Evolutionary conservation across 345 rosid genomes (phyloP).

Genomic region (Nephelium lappaceum): DNA sequence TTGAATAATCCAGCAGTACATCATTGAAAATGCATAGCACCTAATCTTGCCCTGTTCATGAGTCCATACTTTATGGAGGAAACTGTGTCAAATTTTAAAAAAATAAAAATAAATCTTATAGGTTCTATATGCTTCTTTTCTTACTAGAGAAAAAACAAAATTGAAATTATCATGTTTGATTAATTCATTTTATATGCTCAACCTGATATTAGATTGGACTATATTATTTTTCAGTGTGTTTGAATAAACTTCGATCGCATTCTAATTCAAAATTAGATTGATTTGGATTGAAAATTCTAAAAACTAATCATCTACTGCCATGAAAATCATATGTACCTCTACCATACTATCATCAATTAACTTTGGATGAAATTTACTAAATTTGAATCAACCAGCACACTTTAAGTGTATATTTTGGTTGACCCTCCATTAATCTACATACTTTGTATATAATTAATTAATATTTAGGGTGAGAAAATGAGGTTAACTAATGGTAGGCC

Average conservation of each 20-base stretch:
- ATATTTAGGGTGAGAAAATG: no score
- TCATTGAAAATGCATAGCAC: not conserved
- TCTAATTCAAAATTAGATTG: not conserved
- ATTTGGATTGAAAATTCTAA: no score
- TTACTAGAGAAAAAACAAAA: no score
- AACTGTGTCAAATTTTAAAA: not conserved
- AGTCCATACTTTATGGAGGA: not conserved
- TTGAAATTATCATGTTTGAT: not conserved
- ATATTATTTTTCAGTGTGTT: not conserved
- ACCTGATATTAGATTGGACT: not conserved
- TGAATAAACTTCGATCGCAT: not conserved
- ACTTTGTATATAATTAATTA: no score
- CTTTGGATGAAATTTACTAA: no score
- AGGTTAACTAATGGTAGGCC: no score
- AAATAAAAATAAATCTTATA: no score
- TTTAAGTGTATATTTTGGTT: no score
- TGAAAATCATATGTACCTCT: not conserved
- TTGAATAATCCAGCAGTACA: not conserved
- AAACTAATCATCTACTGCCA: no score
- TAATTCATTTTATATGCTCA: not conserved
- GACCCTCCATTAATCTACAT: no score
- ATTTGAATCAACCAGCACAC: no score
- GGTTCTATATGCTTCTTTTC: no score
- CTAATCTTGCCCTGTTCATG: not conserved
- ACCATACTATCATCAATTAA: not conserved